These are phyloP conservation scores for Exophiala lecanii-corni DNA, from an alignment of 2,329 filamentous ascomycete genomes.

Conservation along the genomic window DNA sequence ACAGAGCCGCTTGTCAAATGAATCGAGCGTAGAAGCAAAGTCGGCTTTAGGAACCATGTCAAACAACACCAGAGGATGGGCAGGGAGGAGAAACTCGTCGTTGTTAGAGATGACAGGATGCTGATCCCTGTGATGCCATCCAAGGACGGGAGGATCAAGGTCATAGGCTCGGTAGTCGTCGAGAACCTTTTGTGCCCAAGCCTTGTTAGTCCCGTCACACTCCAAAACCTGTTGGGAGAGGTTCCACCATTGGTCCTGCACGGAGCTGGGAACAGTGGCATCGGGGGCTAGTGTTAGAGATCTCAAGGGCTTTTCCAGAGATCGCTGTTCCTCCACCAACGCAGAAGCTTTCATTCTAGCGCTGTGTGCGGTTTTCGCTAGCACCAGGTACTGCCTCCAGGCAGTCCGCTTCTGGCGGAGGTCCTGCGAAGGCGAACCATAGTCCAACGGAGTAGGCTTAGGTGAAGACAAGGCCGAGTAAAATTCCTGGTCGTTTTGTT, in stretches of 20 bases:
- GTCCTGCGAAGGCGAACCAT: too few relatives aligned
- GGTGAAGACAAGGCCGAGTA: too few relatives aligned
- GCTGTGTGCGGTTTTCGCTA: slow-evolving; percentile 13
- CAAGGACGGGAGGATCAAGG: slow-evolving; percentile 14
- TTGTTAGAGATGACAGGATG: slow-evolving; percentile 22
- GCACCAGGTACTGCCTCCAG: slow-evolving; percentile 10
- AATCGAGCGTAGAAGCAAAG: slow-evolving; percentile 49
- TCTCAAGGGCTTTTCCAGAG: slow-evolving; percentile 1
- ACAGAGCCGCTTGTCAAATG: slow-evolving; percentile 20
- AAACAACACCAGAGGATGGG: slow-evolving; percentile 27
- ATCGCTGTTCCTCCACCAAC: slow-evolving; percentile 15
- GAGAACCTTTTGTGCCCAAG: slow-evolving; percentile 20
- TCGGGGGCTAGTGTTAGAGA: neutral
- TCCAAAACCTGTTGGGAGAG: slow-evolving; percentile 7
- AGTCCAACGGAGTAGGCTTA: neutral
- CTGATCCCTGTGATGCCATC: slow-evolving; percentile 20
- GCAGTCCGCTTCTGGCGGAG: neutral
- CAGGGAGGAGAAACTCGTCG: slow-evolving; percentile 19
- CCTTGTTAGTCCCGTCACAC: slow-evolving; percentile 12
- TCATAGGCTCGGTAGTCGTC: slow-evolving; percentile 25
- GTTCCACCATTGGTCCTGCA: neutral
- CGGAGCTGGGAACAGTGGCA: neutral
- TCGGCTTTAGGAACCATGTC: slow-evolving; percentile 56
- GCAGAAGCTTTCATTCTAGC: slow-evolving; percentile 13
- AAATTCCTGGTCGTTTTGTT: slow-evolving; percentile 7